Percentiles rank a stretch among this genome's conserved stretches.
Evolutionary conservation across 2,329 filamentous ascomycete genomes (phyloP).

Genomic region (Keithomyces neogunnii): DNA sequence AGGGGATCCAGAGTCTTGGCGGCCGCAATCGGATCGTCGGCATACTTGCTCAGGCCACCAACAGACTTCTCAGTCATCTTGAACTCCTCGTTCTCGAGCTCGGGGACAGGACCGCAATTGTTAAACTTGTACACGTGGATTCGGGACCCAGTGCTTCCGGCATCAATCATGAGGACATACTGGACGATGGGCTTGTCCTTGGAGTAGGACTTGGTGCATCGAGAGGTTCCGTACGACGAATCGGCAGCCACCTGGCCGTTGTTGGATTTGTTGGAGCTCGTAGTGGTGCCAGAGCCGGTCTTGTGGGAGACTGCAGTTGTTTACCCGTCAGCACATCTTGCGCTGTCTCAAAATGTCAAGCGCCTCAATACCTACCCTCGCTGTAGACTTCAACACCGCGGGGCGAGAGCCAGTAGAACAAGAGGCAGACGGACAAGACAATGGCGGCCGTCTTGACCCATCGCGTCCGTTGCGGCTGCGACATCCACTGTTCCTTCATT

Average conservation of each 20-base stretch:
- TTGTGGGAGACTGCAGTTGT: not conserved
- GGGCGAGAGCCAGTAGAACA: conserved; percentile 58
- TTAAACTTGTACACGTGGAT: conserved; percentile 99
- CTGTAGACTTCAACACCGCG: conserved; percentile 46
- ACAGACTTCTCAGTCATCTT: conserved; percentile 84
- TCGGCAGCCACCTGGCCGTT: conserved; percentile 49
- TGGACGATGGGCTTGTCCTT: conserved; percentile 90
- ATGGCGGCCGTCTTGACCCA: conserved; percentile 59
- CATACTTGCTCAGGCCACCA: conserved; percentile 81
- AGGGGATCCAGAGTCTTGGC: conserved; percentile 84
- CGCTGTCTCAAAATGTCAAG: not conserved
- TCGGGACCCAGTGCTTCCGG: conserved; percentile 91
- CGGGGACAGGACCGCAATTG: conserved; percentile 92
- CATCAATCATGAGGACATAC: conserved; percentile 98
- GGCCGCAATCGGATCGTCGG: conserved; percentile 75
- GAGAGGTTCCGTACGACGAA: conserved; percentile 56
- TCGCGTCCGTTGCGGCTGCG: conserved; percentile 56
- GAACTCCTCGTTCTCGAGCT: conserved; percentile 87
- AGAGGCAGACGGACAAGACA: conserved; percentile 47
- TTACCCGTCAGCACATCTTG: not conserved
- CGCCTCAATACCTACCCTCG: conserved; percentile 25
- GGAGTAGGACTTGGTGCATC: conserved; percentile 76
- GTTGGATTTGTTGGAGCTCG: conserved; percentile 4
- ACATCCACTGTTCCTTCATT: conserved; percentile 50
- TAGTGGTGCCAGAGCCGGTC: not conserved